Evolutionary conservation across 2,329 filamentous ascomycete species (phyloP), one percentile per base, ranked within the genome.

Genomic region (Xylaria arbuscula): DNA sequence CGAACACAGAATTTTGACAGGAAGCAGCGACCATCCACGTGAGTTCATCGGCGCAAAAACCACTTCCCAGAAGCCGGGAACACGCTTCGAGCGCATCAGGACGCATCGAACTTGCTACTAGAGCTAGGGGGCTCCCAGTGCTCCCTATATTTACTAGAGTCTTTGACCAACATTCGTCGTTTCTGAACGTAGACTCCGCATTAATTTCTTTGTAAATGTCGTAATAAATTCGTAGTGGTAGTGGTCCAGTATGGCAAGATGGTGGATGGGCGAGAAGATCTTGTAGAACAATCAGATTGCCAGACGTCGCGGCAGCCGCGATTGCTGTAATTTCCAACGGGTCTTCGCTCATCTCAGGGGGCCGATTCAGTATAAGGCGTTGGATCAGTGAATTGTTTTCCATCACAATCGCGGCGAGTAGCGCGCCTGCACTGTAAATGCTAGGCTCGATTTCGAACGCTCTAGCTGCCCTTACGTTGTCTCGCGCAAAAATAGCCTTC

Each of bases 271-370:
- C 50, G 38, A 62, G 60, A 47, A 62, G 60, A 19, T 47, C 9
- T 62, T 55, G 60, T 28, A 62, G 60, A 55, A 62, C 50, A 62
- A 17, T 50, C 24, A 55, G 50, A 15, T 62, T 55, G 36, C 50
- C 50, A 62, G 50, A 62, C 17, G 36, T 36, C 17, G 50, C 60
- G n/a, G 60, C 60, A 17, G 36, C 50, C 38, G 60, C 60, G 50
- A 62, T 62, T 62, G 60, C 60, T 36, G 50, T 55, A 38, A 62
- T 62, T 48, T 62, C 59, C 28, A 62, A 62, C 48, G 59, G 59
- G 59, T 62, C 57, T 22, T 51, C 47, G 36, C 59, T 54, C 34
- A 24, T 62, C 38, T 47, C 50, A 24, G 36, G 24, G 3, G 40
- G 60, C 40, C 60, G 60, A 36, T 62, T 62, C 22, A 15, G 24